These are phyloP conservation scores for Tylopilus sp. DNA, from an alignment of 768 basidiomycete genomes.

Conservation along the genomic window DNA sequence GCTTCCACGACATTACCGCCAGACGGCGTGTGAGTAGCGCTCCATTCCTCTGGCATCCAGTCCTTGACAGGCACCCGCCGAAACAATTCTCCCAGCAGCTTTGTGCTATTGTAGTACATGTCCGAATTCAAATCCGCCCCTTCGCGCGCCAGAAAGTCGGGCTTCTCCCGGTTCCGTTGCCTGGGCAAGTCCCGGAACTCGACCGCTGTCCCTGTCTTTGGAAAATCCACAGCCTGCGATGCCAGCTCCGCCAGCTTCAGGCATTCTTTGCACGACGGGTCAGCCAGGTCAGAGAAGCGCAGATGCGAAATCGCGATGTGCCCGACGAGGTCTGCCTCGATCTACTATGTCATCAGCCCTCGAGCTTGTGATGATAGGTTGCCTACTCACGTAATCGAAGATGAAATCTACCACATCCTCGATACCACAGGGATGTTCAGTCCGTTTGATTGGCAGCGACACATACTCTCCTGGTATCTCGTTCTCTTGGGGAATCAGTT, in stretches of 20 bases:
- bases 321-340: slow-evolving; percentile 40
- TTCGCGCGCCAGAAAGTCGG: slow-evolving; percentile 46
- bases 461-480: slow-evolving; percentile 38
- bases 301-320: slow-evolving; percentile 43
- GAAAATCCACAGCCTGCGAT: slow-evolving; percentile 48
- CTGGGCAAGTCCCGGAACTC: slow-evolving; percentile 33
- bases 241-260: slow-evolving; percentile 42
- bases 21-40: slow-evolving; percentile 18
- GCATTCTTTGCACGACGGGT: slow-evolving; percentile 36
- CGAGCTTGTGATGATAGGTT: not conserved
- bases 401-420: slow-evolving; percentile 47
- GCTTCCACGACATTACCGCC: slow-evolving; percentile 25
- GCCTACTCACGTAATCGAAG: slow-evolving; percentile 40
- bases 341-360: slow-evolving; percentile 15
- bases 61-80: slow-evolving; percentile 40
- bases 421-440: slow-evolving; percentile 33
- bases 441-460: slow-evolving; percentile 34
- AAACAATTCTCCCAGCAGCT: slow-evolving; percentile 43
- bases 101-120: slow-evolving; percentile 39
- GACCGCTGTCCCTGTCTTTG: slow-evolving; percentile 44
- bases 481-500: slow-evolving; percentile 26
- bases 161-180: slow-evolving; percentile 24
- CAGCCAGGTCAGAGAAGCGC: slow-evolving; percentile 40
- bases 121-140: slow-evolving; percentile 24
- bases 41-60: slow-evolving; percentile 29